A percentile compares a stretch with the other conserved stretches of the same genome.
Conservation (phyloP, 805 yeast genomes). For the Clavispora carvajalis region DNA sequence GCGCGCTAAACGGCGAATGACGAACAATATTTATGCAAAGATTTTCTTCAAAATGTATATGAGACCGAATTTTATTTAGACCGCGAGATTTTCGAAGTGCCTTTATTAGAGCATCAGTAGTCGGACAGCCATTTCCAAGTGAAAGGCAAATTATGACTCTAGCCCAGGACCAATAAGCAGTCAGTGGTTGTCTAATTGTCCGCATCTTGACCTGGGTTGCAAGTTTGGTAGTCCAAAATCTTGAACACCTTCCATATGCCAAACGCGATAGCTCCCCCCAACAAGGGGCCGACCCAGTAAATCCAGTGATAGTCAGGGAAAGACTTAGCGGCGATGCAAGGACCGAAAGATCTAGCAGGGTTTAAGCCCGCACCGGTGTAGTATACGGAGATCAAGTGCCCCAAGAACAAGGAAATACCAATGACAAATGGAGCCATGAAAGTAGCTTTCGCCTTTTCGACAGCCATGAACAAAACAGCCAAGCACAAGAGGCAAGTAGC, state of each 20-base stretch:
- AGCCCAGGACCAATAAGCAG: background rate
- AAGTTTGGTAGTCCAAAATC: conserved; percentile 60
- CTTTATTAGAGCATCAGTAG: background rate
- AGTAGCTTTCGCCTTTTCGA: conserved; percentile 72
- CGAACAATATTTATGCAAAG: no score
- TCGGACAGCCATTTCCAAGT: background rate
- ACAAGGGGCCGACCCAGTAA: conserved; percentile 84
- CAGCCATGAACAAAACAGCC: conserved; percentile 78
- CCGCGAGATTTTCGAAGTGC: no score
- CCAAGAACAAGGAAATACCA: conserved; percentile 74
- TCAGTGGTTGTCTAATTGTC: conserved; percentile 26
- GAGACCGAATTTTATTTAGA: no score
- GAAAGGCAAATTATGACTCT: background rate
- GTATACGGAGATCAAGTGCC: conserved; percentile 74
- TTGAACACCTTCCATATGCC: conserved; percentile 64
- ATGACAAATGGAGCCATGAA: conserved; percentile 77
- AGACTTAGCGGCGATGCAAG: conserved; percentile 61
- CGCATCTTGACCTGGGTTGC: conserved; percentile 67
- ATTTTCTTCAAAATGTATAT: no score
- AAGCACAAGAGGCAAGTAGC: conserved; percentile 69
- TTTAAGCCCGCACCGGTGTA: conserved; percentile 89
- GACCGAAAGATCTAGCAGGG: conserved; percentile 89
- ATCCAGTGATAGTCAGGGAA: conserved; percentile 89
- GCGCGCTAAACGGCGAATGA: no score
- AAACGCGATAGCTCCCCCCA: conserved; percentile 44